Evolutionary conservation across 2,329 filamentous ascomycete species (phyloP).

Genomic region (Aspergillus aculeatinus): DNA sequence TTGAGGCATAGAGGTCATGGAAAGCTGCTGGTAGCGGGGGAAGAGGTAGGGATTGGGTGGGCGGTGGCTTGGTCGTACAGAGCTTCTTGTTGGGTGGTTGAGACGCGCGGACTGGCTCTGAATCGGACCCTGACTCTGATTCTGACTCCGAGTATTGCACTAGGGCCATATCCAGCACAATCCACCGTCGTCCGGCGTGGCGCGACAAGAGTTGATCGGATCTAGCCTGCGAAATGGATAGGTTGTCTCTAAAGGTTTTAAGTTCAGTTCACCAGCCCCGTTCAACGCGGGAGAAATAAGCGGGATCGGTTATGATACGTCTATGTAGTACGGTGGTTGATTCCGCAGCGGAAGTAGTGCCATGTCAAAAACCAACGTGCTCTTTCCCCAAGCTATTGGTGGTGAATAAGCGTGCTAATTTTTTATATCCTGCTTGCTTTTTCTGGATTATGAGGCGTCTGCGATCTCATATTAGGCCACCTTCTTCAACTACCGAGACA

Average conservation of each 20-base stretch:
- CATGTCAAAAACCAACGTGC: too few species aligned
- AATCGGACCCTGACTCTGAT: conserved; percentile 34
- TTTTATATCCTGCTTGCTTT: too few species aligned
- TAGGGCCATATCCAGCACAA: conserved; percentile 54
- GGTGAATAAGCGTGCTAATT: too few species aligned
- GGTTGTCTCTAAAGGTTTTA: too few species aligned
- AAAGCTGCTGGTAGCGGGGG: conserved; percentile 79
- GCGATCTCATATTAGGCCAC: neutral
- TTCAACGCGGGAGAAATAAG: too few species aligned
- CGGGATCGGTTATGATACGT: too few species aligned
- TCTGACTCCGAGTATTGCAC: conserved; percentile 62
- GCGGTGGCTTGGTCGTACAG: conserved; percentile 9
- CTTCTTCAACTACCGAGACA: neutral
- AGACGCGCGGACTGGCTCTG: conserved; percentile 1
- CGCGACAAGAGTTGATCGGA: neutral
- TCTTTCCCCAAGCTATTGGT: too few species aligned
- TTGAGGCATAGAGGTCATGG: conserved; percentile 85
- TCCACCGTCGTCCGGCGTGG: neutral
- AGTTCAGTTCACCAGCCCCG: too few species aligned
- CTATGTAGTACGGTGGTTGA: too few species aligned
- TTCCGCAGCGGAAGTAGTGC: too few species aligned
- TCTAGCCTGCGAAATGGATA: too few species aligned
- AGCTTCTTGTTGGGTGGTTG: conserved; percentile 27
- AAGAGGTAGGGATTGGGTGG: conserved; percentile 40
- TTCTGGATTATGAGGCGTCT: neutral